These are phyloP conservation scores for Gaeumannomyces sp. DNA, from an alignment of 2,329 filamentous ascomycete genomes.

Conservation along the genomic window DNA sequence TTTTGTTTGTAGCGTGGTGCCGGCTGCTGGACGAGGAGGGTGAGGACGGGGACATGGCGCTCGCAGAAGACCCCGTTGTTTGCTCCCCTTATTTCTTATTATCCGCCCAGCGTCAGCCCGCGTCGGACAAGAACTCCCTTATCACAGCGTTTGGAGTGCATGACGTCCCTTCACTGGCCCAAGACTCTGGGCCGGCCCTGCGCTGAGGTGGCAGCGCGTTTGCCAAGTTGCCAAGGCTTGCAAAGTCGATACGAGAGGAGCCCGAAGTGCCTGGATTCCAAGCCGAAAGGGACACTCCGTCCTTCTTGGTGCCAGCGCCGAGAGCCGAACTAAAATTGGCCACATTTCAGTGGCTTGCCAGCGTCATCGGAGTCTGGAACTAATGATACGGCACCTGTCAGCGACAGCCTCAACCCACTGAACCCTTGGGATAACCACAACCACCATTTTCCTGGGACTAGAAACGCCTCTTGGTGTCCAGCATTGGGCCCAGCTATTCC, in stretches of 20 bases:
- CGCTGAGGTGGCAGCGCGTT: background rate
- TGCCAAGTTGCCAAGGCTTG: background rate
- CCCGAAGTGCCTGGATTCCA: too few species aligned
- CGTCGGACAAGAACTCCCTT: too few species aligned
- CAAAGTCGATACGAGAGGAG: background rate
- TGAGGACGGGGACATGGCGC: background rate
- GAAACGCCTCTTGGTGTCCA: too few species aligned
- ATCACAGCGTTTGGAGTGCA: background rate
- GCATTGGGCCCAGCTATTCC: too few species aligned
- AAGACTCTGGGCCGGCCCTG: constrained; percentile 3
- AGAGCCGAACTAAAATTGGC: background rate
- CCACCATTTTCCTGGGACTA: too few species aligned
- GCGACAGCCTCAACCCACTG: too few species aligned
- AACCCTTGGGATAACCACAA: too few species aligned
- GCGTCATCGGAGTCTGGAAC: too few species aligned
- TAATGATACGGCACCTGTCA: too few species aligned
- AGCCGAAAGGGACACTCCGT: background rate
- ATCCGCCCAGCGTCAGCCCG: background rate
- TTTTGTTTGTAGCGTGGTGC: background rate
- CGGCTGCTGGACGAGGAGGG: background rate
- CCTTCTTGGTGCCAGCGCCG: background rate
- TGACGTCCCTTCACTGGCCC: background rate
- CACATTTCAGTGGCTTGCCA: too few species aligned
- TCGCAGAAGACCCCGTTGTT: background rate
- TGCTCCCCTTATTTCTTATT: background rate